A percentile compares a stretch with the other conserved stretches of the same genome.
phyloP scores from a whole-genome alignment of 768 basidiomycete species.

The Hypholoma sublateritium region DNA sequence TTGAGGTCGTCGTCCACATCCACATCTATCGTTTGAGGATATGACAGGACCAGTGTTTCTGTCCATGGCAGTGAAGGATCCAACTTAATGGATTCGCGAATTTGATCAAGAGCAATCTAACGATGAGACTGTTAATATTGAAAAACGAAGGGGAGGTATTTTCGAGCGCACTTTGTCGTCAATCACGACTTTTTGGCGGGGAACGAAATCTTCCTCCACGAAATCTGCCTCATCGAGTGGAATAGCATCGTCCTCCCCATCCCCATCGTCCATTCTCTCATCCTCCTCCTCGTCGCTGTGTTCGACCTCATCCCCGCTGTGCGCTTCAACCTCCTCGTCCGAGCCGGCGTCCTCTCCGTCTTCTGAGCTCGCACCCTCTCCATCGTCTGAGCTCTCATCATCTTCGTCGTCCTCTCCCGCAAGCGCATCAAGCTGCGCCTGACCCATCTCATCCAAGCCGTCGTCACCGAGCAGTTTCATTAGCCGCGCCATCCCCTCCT shows the following conservation, averaged over 20 bases:
- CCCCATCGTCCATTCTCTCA: slow-evolving; percentile 39
- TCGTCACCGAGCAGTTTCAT: slow-evolving; percentile 35
- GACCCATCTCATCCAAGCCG: slow-evolving; percentile 58
- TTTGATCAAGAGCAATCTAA: slow-evolving; percentile 78
- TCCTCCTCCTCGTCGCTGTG: slow-evolving; percentile 22
- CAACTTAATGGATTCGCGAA: slow-evolving; percentile 74
- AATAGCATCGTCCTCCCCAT: slow-evolving; percentile 37
- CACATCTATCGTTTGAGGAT: slow-evolving; percentile 70
- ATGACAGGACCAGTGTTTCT: slow-evolving; percentile 73
- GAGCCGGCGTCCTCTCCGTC: slow-evolving; percentile 13
- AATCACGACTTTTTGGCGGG: slow-evolving; percentile 79
- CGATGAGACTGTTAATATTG: neutral
- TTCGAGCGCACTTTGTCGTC: slow-evolving; percentile 67
- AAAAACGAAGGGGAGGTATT: neutral
- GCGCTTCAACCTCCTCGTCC: slow-evolving; percentile 33
- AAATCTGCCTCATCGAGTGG: slow-evolving; percentile 70
- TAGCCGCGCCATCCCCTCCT: slow-evolving; percentile 19
- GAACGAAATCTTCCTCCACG: slow-evolving; percentile 79
- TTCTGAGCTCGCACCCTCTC: slow-evolving; percentile 13
- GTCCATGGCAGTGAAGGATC: slow-evolving; percentile 81
- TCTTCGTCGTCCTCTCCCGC: slow-evolving; percentile 23
- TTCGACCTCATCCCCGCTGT: slow-evolving; percentile 16
- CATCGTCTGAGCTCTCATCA: slow-evolving; percentile 14
- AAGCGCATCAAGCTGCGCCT: slow-evolving; percentile 49
- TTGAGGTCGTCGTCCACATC: slow-evolving; percentile 88